Percentiles rank a stretch among this genome's conserved stretches.
phyloP scores from a whole-genome alignment of 495 filamentous ascomycete genomes.

The Viridothelium virens region DNA sequence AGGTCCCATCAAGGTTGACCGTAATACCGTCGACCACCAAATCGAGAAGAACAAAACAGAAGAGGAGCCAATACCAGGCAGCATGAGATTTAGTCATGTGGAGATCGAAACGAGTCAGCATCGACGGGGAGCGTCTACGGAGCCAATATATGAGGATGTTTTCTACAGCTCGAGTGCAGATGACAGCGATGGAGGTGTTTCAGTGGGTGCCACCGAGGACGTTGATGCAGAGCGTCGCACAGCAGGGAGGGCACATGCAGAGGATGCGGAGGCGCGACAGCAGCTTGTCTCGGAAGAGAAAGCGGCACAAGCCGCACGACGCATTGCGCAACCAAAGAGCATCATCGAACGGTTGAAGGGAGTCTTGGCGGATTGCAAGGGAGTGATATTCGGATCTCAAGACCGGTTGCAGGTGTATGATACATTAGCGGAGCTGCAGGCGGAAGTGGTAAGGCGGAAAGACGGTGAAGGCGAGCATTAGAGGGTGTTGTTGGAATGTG shows the following conservation, averaged over 20 bases:
- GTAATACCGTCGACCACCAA: not conserved
- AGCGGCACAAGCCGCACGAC: conserved; percentile 15
- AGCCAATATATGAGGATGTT: not conserved
- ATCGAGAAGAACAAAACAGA: not conserved
- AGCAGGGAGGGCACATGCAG: conserved; percentile 13
- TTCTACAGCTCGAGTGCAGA: not conserved
- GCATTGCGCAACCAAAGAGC: conserved; percentile 6
- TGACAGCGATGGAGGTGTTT: conserved; percentile 2
- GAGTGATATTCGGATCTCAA: conserved; percentile 27
- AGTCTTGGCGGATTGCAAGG: conserved; percentile 23
- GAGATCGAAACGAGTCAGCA: conserved; percentile 16
- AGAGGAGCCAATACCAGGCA: conserved; percentile 1
- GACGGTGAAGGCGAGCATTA: conserved; percentile 30
- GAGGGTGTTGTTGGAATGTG: not conserved
- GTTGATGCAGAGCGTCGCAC: conserved; percentile 2
- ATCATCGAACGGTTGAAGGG: conserved; percentile 15
- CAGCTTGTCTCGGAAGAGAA: conserved; percentile 11
- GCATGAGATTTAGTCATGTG: conserved; percentile 24
- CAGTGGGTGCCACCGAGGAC: conserved; percentile 10
- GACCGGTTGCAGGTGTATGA: conserved; percentile 35
- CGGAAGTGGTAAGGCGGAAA: conserved; percentile 28
- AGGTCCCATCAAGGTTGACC: not conserved
- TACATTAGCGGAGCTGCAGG: conserved; percentile 19
- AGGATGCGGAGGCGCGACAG: conserved; percentile 15
- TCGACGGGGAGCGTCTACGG: not conserved